Percentiles rank a stretch among this genome's conserved stretches.
Conservation (phyloP, 139 green algal species). For the Chlorella sorokiniana region DNA sequence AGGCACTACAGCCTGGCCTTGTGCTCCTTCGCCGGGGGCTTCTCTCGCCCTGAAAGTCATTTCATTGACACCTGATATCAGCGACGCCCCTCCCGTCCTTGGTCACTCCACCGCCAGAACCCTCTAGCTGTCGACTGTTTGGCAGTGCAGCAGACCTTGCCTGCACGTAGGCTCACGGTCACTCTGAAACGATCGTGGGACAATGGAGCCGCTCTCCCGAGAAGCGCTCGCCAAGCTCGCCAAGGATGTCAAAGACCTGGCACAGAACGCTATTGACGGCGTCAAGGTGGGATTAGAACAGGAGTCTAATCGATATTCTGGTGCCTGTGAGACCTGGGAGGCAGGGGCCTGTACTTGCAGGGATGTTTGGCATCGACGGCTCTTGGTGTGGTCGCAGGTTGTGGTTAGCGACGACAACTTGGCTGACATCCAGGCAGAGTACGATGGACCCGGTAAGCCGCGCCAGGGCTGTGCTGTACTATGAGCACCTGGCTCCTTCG, state of each 20-base stretch:
- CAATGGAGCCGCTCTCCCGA: conserved; percentile 25
- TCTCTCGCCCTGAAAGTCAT: no score
- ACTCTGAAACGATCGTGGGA: not conserved
- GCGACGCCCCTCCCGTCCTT: no score
- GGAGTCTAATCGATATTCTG: no score
- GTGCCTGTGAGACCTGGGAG: no score
- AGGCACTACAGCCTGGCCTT: no score
- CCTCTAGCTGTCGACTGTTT: not conserved
- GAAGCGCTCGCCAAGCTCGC: conserved; percentile 66
- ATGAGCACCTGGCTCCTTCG: not conserved
- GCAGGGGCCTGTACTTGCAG: no score
- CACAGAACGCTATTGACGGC: conserved; percentile 76
- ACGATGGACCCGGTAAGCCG: conserved; percentile 78
- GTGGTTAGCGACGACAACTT: conserved; percentile 89
- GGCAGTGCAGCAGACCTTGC: not conserved
- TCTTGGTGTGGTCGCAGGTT: conserved; percentile 52
- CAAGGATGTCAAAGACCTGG: conserved; percentile 68
- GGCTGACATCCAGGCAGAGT: conserved; percentile 81
- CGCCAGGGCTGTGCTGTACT: not conserved
- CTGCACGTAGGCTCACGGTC: no score
- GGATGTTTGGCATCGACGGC: conserved; percentile 1
- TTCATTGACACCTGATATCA: no score
- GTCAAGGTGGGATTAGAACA: conserved; percentile 59
- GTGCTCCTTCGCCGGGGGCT: no score
- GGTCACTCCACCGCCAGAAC: no score